A percentile compares a stretch with the other conserved stretches of the same genome.
Evolutionary conservation across 345 rosid species (phyloP).

Genomic region (Eucalyptus tenuipes): DNA sequence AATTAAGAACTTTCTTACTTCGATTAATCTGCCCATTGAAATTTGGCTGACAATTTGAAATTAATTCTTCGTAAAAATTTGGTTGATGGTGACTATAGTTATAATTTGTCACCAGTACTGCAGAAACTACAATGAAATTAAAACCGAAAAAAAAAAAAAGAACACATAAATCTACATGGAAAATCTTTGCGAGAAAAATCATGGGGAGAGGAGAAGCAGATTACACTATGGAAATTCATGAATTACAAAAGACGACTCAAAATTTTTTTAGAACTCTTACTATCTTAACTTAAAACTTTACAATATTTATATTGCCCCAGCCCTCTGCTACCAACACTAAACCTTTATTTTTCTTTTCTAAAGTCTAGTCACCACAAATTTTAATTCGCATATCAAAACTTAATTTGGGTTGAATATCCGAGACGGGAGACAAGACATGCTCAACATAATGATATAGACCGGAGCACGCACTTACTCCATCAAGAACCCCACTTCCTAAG

Average conservation of each 20-base stretch:
- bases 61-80: neutral
- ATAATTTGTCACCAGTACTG: neutral
- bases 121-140: neutral
- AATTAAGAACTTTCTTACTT: neutral
- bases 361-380: neutral
- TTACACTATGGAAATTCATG: neutral
- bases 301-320: no score
- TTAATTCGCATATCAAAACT: rapidly evolving
- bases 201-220: rapidly evolving
- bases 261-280: rapidly evolving
- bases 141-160: rapidly evolving
- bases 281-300: neutral
- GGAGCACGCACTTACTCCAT: neutral
- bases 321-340: rapidly evolving
- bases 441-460: neutral
- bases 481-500: neutral
- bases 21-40: neutral
- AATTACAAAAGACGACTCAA: neutral
- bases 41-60: neutral
- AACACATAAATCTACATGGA: neutral
- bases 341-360: no score
- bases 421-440: neutral
- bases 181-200: rapidly evolving
- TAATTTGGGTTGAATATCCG: neutral
- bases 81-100: neutral